Percentiles rank a stretch among this genome's conserved stretches.
Conservation (phyloP, 352 stramenopile genomes). For the Lagenidium giganteum region DNA sequence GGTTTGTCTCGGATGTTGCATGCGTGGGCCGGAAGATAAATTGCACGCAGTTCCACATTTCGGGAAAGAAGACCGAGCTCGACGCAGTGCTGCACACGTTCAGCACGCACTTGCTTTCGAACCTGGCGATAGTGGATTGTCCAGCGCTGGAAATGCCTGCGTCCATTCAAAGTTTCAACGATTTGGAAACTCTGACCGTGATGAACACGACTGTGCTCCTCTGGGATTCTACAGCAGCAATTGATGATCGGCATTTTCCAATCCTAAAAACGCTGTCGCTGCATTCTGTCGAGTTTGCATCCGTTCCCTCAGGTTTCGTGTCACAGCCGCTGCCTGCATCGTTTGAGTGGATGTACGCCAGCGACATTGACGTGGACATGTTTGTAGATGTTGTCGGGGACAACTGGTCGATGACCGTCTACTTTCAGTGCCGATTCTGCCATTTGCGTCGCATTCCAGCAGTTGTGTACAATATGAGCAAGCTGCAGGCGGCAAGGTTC, state of each 20-base stretch:
- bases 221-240: background rate
- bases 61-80: background rate
- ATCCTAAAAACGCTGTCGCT: background rate
- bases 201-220: background rate
- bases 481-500: background rate
- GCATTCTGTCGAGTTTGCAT: background rate
- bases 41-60: too few species aligned
- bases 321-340: background rate
- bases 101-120: background rate
- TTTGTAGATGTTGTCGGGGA: background rate
- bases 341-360: constrained; percentile 9
- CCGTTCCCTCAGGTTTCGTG: background rate
- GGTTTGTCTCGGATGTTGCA: too few species aligned
- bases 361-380: background rate
- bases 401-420: background rate
- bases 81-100: background rate
- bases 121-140: constrained; percentile 4
- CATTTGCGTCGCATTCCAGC: background rate
- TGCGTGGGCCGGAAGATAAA: too few species aligned
- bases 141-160: background rate
- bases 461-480: background rate
- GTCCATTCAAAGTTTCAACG: background rate
- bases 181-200: constrained; percentile 1
- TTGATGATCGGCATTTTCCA: too few species aligned
- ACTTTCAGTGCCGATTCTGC: constrained; percentile 3